A percentile compares a stretch with the other conserved stretches of the same genome.
These are phyloP conservation scores for Aspergillus biplanus DNA, from an alignment of 495 filamentous ascomycete genomes.

Conservation along the genomic window DNA sequence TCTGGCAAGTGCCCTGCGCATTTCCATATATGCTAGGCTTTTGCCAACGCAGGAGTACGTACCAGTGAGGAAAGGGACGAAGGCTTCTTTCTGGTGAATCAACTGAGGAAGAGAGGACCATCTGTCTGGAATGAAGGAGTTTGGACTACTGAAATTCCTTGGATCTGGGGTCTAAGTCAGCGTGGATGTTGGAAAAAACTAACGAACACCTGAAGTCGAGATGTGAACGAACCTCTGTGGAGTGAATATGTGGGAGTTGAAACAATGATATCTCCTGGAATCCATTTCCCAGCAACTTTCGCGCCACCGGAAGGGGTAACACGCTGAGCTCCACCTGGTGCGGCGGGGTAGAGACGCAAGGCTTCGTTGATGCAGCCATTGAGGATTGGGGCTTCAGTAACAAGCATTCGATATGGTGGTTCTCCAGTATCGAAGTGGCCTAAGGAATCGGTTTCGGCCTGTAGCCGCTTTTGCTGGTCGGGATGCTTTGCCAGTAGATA, in stretches of 20 bases:
- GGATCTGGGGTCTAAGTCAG: neutral
- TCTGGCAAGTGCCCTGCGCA: neutral
- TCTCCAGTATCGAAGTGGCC: neutral
- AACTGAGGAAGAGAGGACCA: conserved; percentile 8
- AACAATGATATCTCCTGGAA: conserved; percentile 29
- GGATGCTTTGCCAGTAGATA: conserved; percentile 39
- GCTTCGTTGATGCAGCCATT: conserved; percentile 44
- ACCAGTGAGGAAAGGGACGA: conserved; percentile 6
- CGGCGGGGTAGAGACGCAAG: conserved; percentile 38
- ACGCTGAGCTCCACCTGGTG: conserved; percentile 23
- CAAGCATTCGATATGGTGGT: neutral
- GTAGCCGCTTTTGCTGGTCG: conserved; percentile 24
- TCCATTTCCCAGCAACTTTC: conserved; percentile 26
- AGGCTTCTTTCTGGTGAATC: conserved; percentile 8
- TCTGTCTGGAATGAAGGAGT: conserved; percentile 14
- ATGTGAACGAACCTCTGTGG: conserved; percentile 16
- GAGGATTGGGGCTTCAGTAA: conserved; percentile 25
- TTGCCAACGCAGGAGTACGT: conserved; percentile 12
- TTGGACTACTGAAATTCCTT: conserved; percentile 6
- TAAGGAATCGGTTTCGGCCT: conserved; percentile 21
- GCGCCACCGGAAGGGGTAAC: conserved; percentile 30
- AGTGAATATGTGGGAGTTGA: conserved; percentile 26
- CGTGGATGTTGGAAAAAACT: neutral
- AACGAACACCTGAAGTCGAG: neutral
- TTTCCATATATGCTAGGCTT: conserved; percentile 10